Evolutionary conservation across 805 yeast genomes (phyloP), one percentile per base, ranked within the genome.

Genomic region (Brettanomyces custersianus): DNA sequence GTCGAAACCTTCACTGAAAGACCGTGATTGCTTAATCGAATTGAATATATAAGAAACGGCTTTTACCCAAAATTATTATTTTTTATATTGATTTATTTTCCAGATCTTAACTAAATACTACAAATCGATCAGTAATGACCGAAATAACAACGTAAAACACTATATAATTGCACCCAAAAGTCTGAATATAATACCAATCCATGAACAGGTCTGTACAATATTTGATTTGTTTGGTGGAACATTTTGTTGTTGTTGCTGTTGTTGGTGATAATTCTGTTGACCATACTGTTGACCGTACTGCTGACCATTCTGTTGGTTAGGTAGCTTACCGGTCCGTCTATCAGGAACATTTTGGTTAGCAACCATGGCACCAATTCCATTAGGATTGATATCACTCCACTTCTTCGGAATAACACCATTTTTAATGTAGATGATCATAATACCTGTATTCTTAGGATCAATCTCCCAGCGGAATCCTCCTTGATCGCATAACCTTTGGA

Each of bases 401-500:
- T 56, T 43, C 4, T 44, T 48, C 17, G 77, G 77, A 16, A 71
- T 57, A 13, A 58, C 57, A 3, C 73, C 70, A 17, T 63, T 60
- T n/a, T 55, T 46, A 37, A 85, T 66, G 45, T 80, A 80, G 37
- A 88, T 74, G 9, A 82, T 66, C 40, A 88, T 54, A 3, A 88
- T 95, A 22, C 97, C 97, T 2, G 81, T 43, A 55, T 90, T 90
- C 36, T 80, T 70, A 2, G 66, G 65, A 47, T 87, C 90, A 24
- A 81, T 65, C 46, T 73, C 65, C 43, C 72, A 73, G 20, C 59
- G 69, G 44, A 88, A 67, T 19, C 73, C 62, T 29, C 80, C 73
- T 46, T 84, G 81, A 23, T 61, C 52, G 57, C 96, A 86, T 51
- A 85, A 59, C 34, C 74, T 70, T 51, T 85, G 92, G 15, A 87